Evolutionary conservation across 2,329 filamentous ascomycete species (phyloP), one percentile per base, ranked within the genome.

Genomic region (Sarocladiaceae sp.): DNA sequence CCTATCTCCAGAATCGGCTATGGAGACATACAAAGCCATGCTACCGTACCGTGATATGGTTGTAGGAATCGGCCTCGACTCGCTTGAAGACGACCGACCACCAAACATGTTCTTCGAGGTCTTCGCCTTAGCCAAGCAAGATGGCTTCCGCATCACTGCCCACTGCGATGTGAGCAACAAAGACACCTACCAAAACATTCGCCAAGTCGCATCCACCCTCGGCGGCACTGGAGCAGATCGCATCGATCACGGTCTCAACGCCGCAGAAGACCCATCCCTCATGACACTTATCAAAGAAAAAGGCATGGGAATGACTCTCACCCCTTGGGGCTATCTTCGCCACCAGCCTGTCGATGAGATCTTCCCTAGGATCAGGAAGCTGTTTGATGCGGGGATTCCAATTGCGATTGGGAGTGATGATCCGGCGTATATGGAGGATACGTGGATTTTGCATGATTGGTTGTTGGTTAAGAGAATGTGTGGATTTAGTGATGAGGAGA

Each of bases 341-440:
- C 47, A 33, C 10, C 20, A 35, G 29, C 36, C 42, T 10, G 58
- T 22, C 13, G 55, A 58, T 3, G 71, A 72, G 8, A 84, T 86
- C 0, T 75, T 88, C 57, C 71, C 64, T 12, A 40, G 42, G 23
- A 40, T 55, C 5, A 13, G 80, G 17, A 71, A 67, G 51, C 82
- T 87, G 57, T 64, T 88, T 26, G 77, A 85, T 36, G 69, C 69
- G 7, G 82, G 82, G 0, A 79, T 88, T 46, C 75, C 69, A 55
- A 87, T 88, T 64, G 83, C 78, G 50, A 80, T 89, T 64, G 88
- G 88, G 64, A 84, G 80, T 58, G 84, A 88, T 61, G 83, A 87
- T 61, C 84, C 84, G 54, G 83, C 82, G 13, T 87, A 87, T 62
- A 90, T 90, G 68, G 84, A 85, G 2, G 83, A 88, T 65, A 37